Percentiles rank a stretch among this genome's conserved stretches.
Conservation (phyloP, 495 filamentous ascomycete genomes). For the Choiromyces venosus region DNA sequence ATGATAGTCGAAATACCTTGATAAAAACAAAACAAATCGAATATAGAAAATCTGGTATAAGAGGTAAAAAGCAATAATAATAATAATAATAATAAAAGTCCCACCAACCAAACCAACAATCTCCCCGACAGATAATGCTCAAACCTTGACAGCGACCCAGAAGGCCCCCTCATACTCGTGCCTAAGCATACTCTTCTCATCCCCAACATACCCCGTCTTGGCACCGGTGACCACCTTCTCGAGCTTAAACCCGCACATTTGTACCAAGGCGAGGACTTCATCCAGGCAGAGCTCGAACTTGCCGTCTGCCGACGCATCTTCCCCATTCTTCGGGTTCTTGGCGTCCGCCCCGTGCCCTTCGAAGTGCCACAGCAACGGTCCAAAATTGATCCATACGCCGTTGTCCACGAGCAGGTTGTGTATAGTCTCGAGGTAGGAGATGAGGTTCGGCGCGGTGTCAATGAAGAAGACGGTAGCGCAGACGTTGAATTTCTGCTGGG, state of each 20-base stretch:
- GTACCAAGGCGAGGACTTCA: slow-evolving; percentile 38
- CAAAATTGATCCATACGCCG: slow-evolving; percentile 49
- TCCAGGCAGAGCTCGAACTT: slow-evolving; percentile 44
- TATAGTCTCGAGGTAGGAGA: slow-evolving; percentile 48
- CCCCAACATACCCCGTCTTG: slow-evolving; percentile 42
- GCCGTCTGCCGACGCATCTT: slow-evolving; percentile 12
- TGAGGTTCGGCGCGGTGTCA: slow-evolving; percentile 49
- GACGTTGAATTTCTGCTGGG: slow-evolving; percentile 42
- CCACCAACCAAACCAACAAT: too few relatives aligned
- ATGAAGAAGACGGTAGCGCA: slow-evolving; percentile 52
- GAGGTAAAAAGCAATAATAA: neutral
- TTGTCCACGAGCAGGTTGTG: slow-evolving; percentile 43
- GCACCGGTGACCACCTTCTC: slow-evolving; percentile 35
- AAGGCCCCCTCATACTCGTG: slow-evolving; percentile 43
- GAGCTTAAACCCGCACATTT: slow-evolving; percentile 42
- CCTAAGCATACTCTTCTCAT: slow-evolving; percentile 40
- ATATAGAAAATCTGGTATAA: too few relatives aligned
- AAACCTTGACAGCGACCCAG: slow-evolving; percentile 42
- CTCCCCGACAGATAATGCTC: too few relatives aligned
- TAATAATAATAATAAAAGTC: neutral
- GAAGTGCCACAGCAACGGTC: slow-evolving; percentile 46
- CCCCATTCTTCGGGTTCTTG: slow-evolving; percentile 26
- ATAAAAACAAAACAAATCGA: too few relatives aligned
- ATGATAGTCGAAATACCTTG: too few relatives aligned
- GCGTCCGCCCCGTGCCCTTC: slow-evolving; percentile 19